phyloP scores from a whole-genome alignment of 2,329 filamentous ascomycete species.

The Exserohilum rostratum region DNA sequence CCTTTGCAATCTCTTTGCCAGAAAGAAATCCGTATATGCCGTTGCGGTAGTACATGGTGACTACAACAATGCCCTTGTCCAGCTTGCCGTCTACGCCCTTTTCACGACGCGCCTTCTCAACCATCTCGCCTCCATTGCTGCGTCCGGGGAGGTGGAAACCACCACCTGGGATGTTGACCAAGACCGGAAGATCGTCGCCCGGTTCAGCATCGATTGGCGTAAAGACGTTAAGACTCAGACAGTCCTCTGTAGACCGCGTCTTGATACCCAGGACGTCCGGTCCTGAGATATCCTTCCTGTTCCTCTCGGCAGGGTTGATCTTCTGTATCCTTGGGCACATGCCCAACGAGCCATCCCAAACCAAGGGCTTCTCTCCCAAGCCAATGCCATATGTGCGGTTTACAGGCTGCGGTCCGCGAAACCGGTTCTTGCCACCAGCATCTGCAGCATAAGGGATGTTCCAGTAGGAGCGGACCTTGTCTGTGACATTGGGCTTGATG shows the following conservation, averaged over 20 bases:
- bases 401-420: constrained; percentile 40
- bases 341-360: constrained; percentile 39
- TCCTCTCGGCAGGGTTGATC: constrained; percentile 35
- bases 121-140: constrained; percentile 40
- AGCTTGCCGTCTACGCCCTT: constrained; percentile 33
- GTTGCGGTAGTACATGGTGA: constrained; percentile 45
- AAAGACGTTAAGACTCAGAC: constrained; percentile 51
- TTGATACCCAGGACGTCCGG: constrained; percentile 36
- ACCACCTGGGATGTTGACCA: constrained; percentile 56
- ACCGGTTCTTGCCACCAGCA: constrained; percentile 37
- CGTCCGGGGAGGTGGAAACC: constrained; percentile 49
- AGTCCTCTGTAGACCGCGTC: constrained; percentile 45
- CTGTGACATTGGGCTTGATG: constrained; percentile 36
- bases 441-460: constrained; percentile 44
- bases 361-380: constrained; percentile 28
- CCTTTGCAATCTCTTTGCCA: constrained; percentile 48
- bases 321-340: constrained; percentile 46
- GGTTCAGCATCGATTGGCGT: constrained; percentile 40
- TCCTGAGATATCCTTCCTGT: constrained; percentile 34
- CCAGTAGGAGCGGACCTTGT: constrained; percentile 39
- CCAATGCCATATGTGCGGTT: constrained; percentile 34
- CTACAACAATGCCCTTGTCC: constrained; percentile 42
- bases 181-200: constrained; percentile 45
- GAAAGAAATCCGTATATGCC: constrained; percentile 55
- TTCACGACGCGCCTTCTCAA: constrained; percentile 37